These are phyloP conservation scores for Globisporangium iwayamae DNA, from an alignment of 352 stramenopile species.

Conservation along the genomic window DNA sequence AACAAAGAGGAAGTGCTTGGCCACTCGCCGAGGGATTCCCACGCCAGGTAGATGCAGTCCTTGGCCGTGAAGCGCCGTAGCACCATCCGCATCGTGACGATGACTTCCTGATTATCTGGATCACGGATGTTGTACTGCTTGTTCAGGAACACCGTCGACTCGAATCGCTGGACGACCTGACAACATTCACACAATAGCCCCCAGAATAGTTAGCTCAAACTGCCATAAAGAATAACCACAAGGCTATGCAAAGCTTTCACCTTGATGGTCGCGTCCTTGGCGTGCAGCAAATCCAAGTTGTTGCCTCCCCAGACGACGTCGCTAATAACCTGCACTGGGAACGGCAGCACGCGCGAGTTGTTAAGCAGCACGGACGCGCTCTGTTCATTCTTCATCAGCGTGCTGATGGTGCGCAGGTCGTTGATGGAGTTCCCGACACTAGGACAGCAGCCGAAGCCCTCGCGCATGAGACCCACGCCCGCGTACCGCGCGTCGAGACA, in stretches of 20 bases:
- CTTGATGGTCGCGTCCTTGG: neutral
- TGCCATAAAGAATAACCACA: neutral
- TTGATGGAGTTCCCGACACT: neutral
- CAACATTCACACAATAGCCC: neutral
- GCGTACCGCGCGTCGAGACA: conserved; percentile 1
- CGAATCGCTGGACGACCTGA: neutral
- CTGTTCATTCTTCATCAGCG: neutral
- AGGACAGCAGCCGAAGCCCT: neutral
- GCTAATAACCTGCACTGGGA: neutral
- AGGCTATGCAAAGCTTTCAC: neutral
- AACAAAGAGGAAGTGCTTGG: neutral
- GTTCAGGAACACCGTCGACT: conserved; percentile 4
- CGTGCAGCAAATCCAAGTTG: neutral
- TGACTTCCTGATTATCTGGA: neutral
- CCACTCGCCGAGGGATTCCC: conserved; percentile 12
- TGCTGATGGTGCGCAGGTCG: neutral
- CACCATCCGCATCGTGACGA: neutral
- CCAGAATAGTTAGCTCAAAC: too few species aligned
- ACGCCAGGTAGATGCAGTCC: conserved; percentile 1
- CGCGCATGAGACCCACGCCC: neutral
- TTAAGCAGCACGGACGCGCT: neutral
- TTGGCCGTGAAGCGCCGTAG: neutral
- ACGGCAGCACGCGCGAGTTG: conserved; percentile 4
- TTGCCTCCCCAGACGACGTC: conserved; percentile 1
- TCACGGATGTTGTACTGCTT: conserved; percentile 4